phyloP scores from a whole-genome alignment of 1,284 basidiomycete species.

The Cryptococcus wingfieldii region DNA sequence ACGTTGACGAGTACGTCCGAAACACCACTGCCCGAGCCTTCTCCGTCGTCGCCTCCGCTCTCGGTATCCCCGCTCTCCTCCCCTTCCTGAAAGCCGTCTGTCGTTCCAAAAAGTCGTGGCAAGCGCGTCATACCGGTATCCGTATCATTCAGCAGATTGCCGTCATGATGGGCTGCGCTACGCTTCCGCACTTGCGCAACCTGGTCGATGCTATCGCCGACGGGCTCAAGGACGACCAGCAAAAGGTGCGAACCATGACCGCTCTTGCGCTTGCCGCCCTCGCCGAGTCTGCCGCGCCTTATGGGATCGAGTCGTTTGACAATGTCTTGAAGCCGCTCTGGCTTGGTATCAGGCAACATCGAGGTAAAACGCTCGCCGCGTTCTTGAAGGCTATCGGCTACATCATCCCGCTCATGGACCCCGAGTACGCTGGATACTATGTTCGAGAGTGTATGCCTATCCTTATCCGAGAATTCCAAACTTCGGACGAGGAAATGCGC shows the following conservation, averaged over 20 bases:
- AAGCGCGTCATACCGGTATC: slow-evolving; percentile 97
- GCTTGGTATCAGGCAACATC: slow-evolving; percentile 95
- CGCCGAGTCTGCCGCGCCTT: slow-evolving; percentile 94
- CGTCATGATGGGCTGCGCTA: slow-evolving; percentile 99
- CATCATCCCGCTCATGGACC: slow-evolving; percentile 99
- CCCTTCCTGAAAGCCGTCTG: slow-evolving; percentile 99
- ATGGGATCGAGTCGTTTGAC: slow-evolving; percentile 99
- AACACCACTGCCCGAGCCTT: slow-evolving; percentile 99
- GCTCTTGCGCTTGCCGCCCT: slow-evolving; percentile 93
- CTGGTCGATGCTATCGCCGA: slow-evolving; percentile 95
- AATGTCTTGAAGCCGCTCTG: slow-evolving; percentile 96
- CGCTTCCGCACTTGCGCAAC: slow-evolving; percentile 93
- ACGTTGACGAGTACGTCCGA: slow-evolving; percentile 98
- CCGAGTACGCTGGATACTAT: slow-evolving; percentile 96
- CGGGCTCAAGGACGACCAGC: slow-evolving; percentile 94
- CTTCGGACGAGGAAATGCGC: slow-evolving; percentile 99
- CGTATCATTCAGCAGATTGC: slow-evolving; percentile 99
- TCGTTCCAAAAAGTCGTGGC: slow-evolving; percentile 99
- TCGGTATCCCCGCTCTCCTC: slow-evolving; percentile 93
- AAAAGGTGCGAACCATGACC: slow-evolving; percentile 99
- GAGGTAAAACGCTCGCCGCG: slow-evolving; percentile 95
- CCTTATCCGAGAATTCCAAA: slow-evolving; percentile 98
- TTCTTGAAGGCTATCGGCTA: slow-evolving; percentile 99
- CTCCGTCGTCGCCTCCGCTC: slow-evolving; percentile 96
- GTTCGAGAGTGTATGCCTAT: slow-evolving; percentile 97